Conservation (phyloP, 2,329 filamentous ascomycete genomes). For the Alternaria infectoria region DNA sequence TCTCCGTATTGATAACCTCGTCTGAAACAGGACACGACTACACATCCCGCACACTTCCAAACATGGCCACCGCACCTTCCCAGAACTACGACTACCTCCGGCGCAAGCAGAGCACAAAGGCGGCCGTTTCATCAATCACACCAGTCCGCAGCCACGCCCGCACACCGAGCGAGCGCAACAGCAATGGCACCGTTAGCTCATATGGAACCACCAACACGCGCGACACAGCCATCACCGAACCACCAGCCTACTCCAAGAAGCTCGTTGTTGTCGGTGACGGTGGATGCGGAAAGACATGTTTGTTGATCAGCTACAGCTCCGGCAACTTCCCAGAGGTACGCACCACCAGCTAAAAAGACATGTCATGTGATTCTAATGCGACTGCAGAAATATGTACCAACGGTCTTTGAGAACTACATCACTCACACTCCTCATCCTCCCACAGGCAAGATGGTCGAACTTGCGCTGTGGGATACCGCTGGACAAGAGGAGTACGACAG, state of each 20-base stretch:
- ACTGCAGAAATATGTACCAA: constrained; percentile 95
- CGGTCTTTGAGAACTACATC: constrained; percentile 99
- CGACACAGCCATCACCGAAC: constrained; percentile 88
- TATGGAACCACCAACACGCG: constrained; percentile 76
- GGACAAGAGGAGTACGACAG: constrained; percentile 99
- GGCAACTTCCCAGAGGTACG: constrained; percentile 97
- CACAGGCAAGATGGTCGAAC: constrained; percentile 91
- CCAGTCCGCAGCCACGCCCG: constrained; percentile 53
- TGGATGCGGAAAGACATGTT: constrained; percentile 97
- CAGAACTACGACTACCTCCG: constrained; percentile 64
- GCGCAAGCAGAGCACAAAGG: constrained; percentile 60
- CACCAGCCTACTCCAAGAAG: constrained; percentile 96
- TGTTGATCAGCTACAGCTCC: constrained; percentile 98
- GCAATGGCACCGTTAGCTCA: constrained; percentile 89
- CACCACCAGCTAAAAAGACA: neutral
- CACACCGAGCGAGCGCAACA: constrained; percentile 69
- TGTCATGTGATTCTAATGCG: constrained; percentile 10
- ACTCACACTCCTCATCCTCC: constrained; percentile 89
- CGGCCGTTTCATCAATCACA: constrained; percentile 42
- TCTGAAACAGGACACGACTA: constrained; percentile 4
- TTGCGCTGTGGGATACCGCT: constrained; percentile 97
- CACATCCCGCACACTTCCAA: constrained; percentile 1
- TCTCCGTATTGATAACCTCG: constrained; percentile 37
- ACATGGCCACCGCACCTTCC: constrained; percentile 39
- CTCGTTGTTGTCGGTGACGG: constrained; percentile 98